Percentiles rank a stretch among this genome's conserved stretches.
phyloP scores from a whole-genome alignment of 768 basidiomycete genomes.

The Lentinula sp. region DNA sequence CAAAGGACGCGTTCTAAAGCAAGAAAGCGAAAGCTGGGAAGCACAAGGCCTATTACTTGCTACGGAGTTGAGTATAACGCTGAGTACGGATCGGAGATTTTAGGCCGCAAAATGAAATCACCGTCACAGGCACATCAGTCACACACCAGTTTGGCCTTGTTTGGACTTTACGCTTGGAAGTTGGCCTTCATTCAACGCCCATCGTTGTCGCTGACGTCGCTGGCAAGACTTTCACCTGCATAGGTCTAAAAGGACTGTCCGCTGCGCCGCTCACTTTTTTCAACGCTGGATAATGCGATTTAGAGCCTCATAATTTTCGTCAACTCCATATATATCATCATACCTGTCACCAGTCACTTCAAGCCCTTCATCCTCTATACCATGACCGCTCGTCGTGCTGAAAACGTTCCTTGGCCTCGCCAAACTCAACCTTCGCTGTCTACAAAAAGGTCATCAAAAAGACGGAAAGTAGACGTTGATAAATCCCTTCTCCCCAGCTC shows the following conservation, averaged over 20 bases:
- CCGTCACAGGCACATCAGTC: neutral
- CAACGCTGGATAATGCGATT: conserved; percentile 24
- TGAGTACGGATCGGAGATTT: neutral
- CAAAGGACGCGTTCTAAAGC: neutral
- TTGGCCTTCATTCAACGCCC: conserved; percentile 6
- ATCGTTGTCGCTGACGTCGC: conserved; percentile 16
- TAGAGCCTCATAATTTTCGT: conserved; percentile 16
- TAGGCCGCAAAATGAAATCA: neutral
- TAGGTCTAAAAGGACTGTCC: conserved; percentile 11
- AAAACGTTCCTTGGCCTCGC: conserved; percentile 37
- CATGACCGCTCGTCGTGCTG: conserved; percentile 30
- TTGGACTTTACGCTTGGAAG: neutral
- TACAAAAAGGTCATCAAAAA: conserved; percentile 18
- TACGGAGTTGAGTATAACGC: neutral
- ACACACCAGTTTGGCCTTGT: neutral
- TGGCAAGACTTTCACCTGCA: conserved; percentile 6
- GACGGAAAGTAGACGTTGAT: conserved; percentile 19
- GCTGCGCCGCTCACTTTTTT: neutral
- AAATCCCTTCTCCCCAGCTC: conserved; percentile 14
- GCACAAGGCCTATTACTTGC: neutral
- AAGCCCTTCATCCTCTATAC: conserved; percentile 16
- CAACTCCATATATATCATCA: conserved; percentile 12
- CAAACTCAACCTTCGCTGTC: conserved; percentile 25
- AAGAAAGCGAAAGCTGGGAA: neutral
- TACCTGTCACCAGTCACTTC: conserved; percentile 14